A percentile compares a stretch with the other conserved stretches of the same genome.
Evolutionary conservation across 305 asterid genomes (phyloP).

Genomic region (Fraxinus xanthoxyloides): DNA sequence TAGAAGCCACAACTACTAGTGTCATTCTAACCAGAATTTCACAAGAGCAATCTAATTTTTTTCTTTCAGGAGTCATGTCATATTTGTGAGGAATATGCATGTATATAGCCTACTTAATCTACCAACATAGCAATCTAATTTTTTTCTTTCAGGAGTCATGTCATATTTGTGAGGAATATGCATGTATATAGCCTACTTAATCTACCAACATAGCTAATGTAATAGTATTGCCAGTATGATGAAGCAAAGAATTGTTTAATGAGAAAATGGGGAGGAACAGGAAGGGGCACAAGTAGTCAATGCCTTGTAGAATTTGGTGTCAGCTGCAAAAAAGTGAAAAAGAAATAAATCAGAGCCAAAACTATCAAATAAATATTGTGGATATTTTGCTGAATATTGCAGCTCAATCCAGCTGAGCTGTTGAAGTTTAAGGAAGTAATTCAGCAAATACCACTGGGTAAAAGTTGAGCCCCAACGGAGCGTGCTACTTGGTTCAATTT

Average conservation of each 20-base stretch:
- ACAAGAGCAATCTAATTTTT: background rate
- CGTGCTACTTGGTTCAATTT: constrained; percentile 77
- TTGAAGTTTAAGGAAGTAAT: constrained; percentile 16
- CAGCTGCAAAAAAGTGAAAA: constrained; percentile 51
- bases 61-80: background rate
- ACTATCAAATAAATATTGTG: background rate
- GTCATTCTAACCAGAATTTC: background rate
- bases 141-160: background rate
- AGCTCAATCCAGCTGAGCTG: background rate
- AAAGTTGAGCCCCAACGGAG: constrained; percentile 45
- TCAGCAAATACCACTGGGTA: constrained; percentile 46
- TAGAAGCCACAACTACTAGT: background rate
- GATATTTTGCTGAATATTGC: background rate
- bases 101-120: background rate
- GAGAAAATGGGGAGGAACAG: constrained; percentile 8
- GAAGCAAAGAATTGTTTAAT: constrained; percentile 17
- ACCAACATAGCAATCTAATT: background rate
- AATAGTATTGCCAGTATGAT: constrained; percentile 18
- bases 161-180: background rate
- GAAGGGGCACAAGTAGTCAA: constrained; percentile 24
- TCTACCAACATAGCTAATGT: background rate
- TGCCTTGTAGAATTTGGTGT: constrained; percentile 81
- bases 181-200: background rate
- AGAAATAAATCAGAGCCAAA: constrained; percentile 11
- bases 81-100: background rate